phyloP scores from a whole-genome alignment of 2,329 filamentous ascomycete species.

The Microdochium trichocladiopsis region DNA sequence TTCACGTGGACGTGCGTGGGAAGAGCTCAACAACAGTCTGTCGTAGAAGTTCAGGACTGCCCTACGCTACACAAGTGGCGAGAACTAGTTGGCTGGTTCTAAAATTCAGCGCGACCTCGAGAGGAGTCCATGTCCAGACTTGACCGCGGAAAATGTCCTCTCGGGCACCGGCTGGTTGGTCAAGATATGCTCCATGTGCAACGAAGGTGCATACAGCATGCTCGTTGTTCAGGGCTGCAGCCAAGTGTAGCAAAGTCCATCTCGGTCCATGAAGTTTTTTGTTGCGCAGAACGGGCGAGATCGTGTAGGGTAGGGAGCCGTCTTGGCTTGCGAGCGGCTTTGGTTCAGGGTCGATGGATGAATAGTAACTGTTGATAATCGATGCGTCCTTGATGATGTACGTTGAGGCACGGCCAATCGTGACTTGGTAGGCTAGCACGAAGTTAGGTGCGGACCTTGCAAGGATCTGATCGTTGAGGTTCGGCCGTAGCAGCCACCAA shows the following conservation, averaged over 20 bases:
- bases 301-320: neutral
- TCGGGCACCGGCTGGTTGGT: neutral
- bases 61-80: neutral
- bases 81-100: neutral
- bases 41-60: neutral
- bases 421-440: neutral
- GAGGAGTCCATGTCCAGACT: neutral
- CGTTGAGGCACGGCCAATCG: neutral
- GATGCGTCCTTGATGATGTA: neutral
- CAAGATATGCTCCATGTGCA: neutral
- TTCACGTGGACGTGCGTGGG: neutral
- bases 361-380: neutral
- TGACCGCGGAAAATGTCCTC: neutral
- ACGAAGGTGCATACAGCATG: neutral
- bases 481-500: neutral
- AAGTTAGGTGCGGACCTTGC: neutral
- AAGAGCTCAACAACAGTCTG: neutral
- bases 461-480: neutral
- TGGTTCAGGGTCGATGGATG: neutral
- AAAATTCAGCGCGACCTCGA: neutral
- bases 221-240: neutral
- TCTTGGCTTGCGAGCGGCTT: neutral
- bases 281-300: neutral
- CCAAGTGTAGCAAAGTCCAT: neutral
- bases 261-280: neutral